Evolutionary conservation across 768 basidiomycete species (phyloP).

Genomic region (Wakefieldia striispora): DNA sequence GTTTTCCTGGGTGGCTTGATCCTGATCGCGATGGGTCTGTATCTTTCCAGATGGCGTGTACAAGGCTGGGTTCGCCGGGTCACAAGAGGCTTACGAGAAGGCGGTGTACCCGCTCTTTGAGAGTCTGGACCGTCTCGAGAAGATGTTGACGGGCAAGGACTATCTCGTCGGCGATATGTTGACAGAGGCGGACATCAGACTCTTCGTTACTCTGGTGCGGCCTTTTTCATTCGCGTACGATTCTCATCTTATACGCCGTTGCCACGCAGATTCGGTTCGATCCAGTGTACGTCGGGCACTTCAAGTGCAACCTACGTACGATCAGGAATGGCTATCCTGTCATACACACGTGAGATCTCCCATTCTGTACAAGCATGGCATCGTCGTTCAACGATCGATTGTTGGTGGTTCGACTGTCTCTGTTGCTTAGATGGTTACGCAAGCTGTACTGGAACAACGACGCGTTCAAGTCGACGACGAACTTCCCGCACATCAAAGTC

Average conservation of each 20-base stretch:
- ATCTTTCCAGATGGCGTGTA: conserved; percentile 74
- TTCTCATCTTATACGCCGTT: not conserved
- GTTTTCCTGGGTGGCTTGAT: not conserved
- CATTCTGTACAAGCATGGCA: not conserved
- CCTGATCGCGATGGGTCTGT: not conserved
- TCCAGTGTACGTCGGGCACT: conserved; percentile 85
- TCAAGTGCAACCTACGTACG: conserved; percentile 89
- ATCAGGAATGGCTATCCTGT: conserved; percentile 88
- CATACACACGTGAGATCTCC: conserved; percentile 50
- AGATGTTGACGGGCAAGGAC: conserved; percentile 70
- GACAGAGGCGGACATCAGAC: conserved; percentile 82
- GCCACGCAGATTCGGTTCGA: conserved; percentile 75
- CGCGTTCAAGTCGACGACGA: conserved; percentile 83
- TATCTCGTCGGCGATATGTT: conserved; percentile 81
- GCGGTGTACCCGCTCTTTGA: conserved; percentile 75
- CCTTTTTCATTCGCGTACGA: not conserved
- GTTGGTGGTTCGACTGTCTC: not conserved
- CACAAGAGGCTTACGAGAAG: conserved; percentile 75
- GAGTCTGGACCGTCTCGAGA: conserved; percentile 79
- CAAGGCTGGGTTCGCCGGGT: conserved; percentile 82
- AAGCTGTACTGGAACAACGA: conserved; percentile 89
- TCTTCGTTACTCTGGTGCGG: conserved; percentile 90
- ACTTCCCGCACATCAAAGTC: conserved; percentile 75
- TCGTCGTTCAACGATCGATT: not conserved
- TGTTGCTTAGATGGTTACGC: conserved; percentile 64